phyloP scores from a whole-genome alignment of 2,329 filamentous ascomycete genomes.

The Penicillium oxalicum region DNA sequence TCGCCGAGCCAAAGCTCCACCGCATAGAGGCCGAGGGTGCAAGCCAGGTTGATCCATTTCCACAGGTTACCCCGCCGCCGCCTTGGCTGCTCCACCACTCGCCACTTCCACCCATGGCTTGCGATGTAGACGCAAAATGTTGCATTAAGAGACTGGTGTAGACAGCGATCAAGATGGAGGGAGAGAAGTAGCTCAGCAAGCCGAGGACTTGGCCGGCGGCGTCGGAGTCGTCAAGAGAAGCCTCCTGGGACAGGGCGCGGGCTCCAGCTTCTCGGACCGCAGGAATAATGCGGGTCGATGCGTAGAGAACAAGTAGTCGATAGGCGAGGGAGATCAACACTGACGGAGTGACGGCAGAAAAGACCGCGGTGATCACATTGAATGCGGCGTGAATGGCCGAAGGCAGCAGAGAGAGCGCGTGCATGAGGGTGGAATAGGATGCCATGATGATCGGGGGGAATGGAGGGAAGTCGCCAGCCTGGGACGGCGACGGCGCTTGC shows the following conservation, averaged over 20 bases:
- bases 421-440: constrained; percentile 85
- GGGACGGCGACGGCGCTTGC: constrained; percentile 49
- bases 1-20: constrained; percentile 83
- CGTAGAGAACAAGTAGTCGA: constrained; percentile 90
- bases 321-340: constrained; percentile 94
- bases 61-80: constrained; percentile 80
- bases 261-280: constrained; percentile 84
- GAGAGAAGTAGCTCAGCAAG: constrained; percentile 87
- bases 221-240: constrained; percentile 77
- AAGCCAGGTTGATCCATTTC: constrained; percentile 88
- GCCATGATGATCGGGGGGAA: constrained; percentile 97
- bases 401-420: constrained; percentile 76
- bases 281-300: constrained; percentile 90
- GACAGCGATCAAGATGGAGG: constrained; percentile 87
- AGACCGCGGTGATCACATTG: constrained; percentile 80
- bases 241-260: constrained; percentile 74
- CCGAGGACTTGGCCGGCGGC: constrained; percentile 73
- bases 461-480: constrained; percentile 76
- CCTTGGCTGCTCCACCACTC: constrained; percentile 82
- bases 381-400: constrained; percentile 76
- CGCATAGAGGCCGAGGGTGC: constrained; percentile 84
- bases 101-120: constrained; percentile 55
- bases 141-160: constrained; percentile 95
- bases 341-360: constrained; percentile 91
- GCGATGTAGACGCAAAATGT: constrained; percentile 73